phyloP scores from a whole-genome alignment of 306 rosid species.

The Gastrolobium bilobum region DNA sequence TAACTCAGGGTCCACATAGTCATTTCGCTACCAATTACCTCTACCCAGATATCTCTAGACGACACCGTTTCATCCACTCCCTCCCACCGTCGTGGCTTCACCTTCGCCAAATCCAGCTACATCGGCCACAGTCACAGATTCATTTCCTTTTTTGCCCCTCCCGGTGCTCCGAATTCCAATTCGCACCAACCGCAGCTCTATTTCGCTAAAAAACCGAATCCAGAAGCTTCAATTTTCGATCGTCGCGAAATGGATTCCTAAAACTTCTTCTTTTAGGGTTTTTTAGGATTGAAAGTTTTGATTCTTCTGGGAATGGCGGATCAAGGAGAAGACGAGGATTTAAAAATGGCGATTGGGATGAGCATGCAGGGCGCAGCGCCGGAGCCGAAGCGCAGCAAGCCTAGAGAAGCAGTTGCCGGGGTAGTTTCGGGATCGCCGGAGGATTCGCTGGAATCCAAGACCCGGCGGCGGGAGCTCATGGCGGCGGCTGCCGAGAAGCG shows the following conservation, averaged over 20 bases:
- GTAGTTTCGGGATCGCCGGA: constrained; percentile 58
- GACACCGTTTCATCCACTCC: constrained; percentile 47
- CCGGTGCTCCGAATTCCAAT: constrained; percentile 20
- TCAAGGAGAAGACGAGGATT: constrained; percentile 92
- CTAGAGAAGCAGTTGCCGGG: constrained; percentile 66
- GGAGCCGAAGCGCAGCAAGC: constrained; percentile 93
- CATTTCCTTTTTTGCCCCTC: constrained; percentile 43
- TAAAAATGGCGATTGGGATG: constrained; percentile 85
- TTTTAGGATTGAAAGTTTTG: constrained; percentile 16
- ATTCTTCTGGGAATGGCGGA: constrained; percentile 72
- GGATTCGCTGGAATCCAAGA: constrained; percentile 73
- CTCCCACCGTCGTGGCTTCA: constrained; percentile 33
- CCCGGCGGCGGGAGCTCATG: constrained; percentile 83
- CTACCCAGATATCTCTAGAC: constrained; percentile 34
- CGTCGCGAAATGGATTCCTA: constrained; percentile 57
- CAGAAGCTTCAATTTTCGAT: constrained; percentile 31
- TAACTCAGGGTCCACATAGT: constrained; percentile 36
- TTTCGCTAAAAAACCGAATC: not conserved
- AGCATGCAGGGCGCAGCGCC: constrained; percentile 90
- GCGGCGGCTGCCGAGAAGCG: constrained; percentile 98
- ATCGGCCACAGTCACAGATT: constrained; percentile 20
- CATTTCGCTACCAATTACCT: constrained; percentile 2
- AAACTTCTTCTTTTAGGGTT: constrained; percentile 39
- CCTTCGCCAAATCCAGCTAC: constrained; percentile 1
- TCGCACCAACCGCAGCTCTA: not conserved